Evolutionary conservation across 2,329 filamentous ascomycete genomes (phyloP), one percentile per base, ranked within the genome.

Genomic region (Ceratocystis smalleyi): DNA sequence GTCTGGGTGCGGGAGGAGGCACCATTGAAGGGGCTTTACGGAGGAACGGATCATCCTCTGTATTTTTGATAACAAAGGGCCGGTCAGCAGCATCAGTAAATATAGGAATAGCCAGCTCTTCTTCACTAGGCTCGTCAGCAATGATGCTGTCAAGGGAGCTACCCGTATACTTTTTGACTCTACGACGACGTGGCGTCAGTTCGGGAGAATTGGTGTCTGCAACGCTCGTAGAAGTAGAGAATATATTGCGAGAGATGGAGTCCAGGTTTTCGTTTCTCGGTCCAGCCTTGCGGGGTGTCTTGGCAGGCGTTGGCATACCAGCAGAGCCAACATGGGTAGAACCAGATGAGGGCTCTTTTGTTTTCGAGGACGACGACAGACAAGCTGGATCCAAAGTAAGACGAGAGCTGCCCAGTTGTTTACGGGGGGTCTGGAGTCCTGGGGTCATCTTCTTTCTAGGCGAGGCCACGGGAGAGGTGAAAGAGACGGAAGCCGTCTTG

Each of bases 1-100:
- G 79, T 65, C 71, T 70, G 24, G 77, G 76, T 17, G 62, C 35
- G 19, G 55, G 59, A 6, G 59, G 73, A 65, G 24, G 71, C 67
- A 65, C 75, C 68, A 43, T 75, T 70, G 40, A 69, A 67, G 55
- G 8, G 2, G 61, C 32, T 77, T 76, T 62, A 79, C 81, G 67
- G 84, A 81, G 30, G 72, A 92, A 94, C 0, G 88, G 88, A 71
- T 92, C 94, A 30, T 85, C 83, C 5, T 77, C 74, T 68, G 79
- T 83, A n/a, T 75, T 72, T 69, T 90, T 87, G 51, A 83, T 75
- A 68, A 84, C 80, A 22, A 89, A 89, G 51, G 91, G 74, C 64
- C 86, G 84, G 69, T 95, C 91, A 68, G 90, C 86, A 0, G 88
- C 83, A 72, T 94, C 88, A 49, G 86, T 91, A 71, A 84, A 92